A percentile compares a stretch with the other conserved stretches of the same genome.
Conservation (phyloP, 1,284 basidiomycete species). For the Moesziomyces sp. region DNA sequence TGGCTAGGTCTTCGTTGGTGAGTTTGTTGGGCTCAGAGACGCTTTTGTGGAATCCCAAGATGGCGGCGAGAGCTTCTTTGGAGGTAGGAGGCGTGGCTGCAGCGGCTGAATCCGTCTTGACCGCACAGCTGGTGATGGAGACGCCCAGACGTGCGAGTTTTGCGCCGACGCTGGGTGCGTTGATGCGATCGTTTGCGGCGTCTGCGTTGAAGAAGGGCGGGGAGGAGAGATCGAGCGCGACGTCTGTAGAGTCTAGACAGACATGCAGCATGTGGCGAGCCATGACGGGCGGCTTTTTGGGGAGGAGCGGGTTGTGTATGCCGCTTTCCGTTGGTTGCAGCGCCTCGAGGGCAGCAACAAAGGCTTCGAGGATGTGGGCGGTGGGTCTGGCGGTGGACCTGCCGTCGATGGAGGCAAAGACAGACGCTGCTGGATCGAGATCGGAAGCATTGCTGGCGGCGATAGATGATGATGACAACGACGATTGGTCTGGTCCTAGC, state of each 20-base stretch:
- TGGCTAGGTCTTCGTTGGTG: constrained; percentile 32
- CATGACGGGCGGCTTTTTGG: constrained; percentile 30
- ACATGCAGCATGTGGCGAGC: constrained; percentile 42
- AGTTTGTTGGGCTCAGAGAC: constrained; percentile 37
- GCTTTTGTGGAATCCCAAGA: constrained; percentile 36
- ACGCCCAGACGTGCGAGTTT: constrained; percentile 22
- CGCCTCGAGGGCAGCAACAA: constrained; percentile 42
- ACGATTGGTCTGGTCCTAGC: constrained; percentile 13
- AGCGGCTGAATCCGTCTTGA: constrained; percentile 12
- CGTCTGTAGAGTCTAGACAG: constrained; percentile 24
- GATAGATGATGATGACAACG: not conserved
- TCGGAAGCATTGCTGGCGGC: not conserved
- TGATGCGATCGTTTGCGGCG: constrained; percentile 23
- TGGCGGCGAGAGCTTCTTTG: constrained; percentile 28
- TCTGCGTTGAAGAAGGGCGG: constrained; percentile 34
- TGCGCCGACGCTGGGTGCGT: constrained; percentile 7
- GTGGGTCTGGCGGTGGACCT: constrained; percentile 21
- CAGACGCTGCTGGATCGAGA: constrained; percentile 10
- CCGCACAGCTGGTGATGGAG: constrained; percentile 38
- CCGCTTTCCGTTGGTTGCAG: constrained; percentile 18
- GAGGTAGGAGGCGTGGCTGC: not conserved
- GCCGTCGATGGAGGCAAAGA: constrained; percentile 17
- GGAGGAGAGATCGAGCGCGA: constrained; percentile 21
- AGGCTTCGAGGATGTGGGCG: constrained; percentile 39
- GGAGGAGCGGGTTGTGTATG: constrained; percentile 28